phyloP scores from a whole-genome alignment of 1,284 basidiomycete genomes.

The Prillingera fragicola region DNA sequence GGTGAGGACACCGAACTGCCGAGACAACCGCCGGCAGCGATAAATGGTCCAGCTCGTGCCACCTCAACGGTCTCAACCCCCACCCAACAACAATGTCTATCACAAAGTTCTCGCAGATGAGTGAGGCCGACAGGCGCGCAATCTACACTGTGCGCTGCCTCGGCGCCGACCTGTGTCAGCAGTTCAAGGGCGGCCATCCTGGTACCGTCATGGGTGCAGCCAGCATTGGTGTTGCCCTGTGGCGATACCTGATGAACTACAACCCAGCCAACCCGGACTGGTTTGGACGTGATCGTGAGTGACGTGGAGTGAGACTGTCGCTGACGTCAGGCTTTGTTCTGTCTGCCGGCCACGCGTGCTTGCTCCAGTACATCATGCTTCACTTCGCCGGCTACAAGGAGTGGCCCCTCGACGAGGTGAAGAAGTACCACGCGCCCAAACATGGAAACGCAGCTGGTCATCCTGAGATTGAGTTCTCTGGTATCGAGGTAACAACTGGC shows the following conservation, averaged over 20 bases:
- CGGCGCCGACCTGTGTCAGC: constrained; percentile 29
- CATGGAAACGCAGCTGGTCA: constrained; percentile 25
- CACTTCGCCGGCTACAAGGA: constrained; percentile 29
- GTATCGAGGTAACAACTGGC: constrained; percentile 82
- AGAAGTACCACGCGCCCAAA: constrained; percentile 22
- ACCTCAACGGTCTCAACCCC: too few relatives aligned
- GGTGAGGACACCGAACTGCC: too few relatives aligned
- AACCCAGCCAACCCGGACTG: constrained; percentile 25
- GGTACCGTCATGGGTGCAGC: constrained; percentile 45
- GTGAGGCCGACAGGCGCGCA: constrained; percentile 15
- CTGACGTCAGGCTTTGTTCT: constrained; percentile 21
- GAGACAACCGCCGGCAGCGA: too few relatives aligned
- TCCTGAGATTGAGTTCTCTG: constrained; percentile 24
- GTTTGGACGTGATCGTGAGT: constrained; percentile 24
- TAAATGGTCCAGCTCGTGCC: too few relatives aligned
- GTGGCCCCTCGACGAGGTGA: constrained; percentile 27
- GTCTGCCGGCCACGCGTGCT: constrained; percentile 31
- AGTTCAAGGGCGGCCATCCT: constrained; percentile 38
- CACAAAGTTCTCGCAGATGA: too few relatives aligned
- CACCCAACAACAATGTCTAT: too few relatives aligned
- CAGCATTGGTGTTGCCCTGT: constrained; percentile 21
- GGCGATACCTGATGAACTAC: constrained; percentile 22
- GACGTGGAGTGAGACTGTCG: neutral
- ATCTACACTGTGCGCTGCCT: constrained; percentile 29
- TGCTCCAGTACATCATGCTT: constrained; percentile 33